Base-by-base conservation (phyloP, 2,329 filamentous ascomycete species). In the Fusarium floridanum region DNA sequence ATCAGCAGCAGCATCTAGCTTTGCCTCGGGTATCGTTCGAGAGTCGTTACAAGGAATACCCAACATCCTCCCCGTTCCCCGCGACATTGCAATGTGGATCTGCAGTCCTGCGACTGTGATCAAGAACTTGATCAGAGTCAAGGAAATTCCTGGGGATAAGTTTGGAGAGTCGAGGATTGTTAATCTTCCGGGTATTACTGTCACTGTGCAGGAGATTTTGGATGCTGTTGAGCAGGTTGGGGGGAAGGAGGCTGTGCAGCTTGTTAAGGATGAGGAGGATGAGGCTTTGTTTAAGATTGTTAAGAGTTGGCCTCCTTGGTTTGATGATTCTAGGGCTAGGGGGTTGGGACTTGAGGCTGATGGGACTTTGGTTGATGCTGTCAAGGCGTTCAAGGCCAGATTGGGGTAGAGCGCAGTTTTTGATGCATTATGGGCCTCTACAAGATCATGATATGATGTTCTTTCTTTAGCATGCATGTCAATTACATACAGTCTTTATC, bases 21-120 rank as follows among this genome's bases (percentile, higher is more conserved):
- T 92, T 74, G 85, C 90, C 1, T 89, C 85, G 4, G 90, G 90
- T 1, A 91, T 92, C 75, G 89, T 92, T 50, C 84, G 90, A 4
- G 90, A 92, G 56, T 84, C 87, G 7, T 81, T 87, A 9, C 73
- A 79, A 17, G 88, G 88, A 14, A 79, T 84, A 45, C 81, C 84
- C n/a, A 87, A 84, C 36, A 74, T 85, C 0, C 83, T 90, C 1
- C 85, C 88, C 3, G 83, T 88, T 34, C 82, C 85, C 16, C 79
- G 82, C 50, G 82, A 85, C 14, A 87, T 87, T 71, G 79, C 81
- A 12, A 85, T 85, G 14, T 89, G 88, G 87, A 80, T 90, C 10
- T 89, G 87, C 76, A 88, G 86, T 55, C 88, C 88, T 0, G 84
- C 82, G 34, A 88, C 84, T 0, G 81, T 90, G 5, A 83, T 87